Evolutionary conservation across 352 stramenopile genomes (phyloP), one percentile per base, ranked within the genome.

Genomic region (Aphanomyces invadans): DNA sequence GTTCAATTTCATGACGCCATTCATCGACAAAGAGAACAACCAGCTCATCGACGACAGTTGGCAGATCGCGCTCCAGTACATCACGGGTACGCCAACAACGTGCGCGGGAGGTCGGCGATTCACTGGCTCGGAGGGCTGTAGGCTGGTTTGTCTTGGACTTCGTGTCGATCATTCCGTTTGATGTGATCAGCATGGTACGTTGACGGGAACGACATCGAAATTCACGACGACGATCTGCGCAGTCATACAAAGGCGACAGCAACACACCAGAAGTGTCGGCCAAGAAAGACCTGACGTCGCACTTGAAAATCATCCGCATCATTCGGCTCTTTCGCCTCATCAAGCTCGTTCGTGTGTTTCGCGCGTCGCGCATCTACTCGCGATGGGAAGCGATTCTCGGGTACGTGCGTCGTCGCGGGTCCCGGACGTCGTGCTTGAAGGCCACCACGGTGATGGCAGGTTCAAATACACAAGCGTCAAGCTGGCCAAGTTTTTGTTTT

Each of bases 101-200:
- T 5, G n/a, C 17, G 4, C 52, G 4, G 33, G 7, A 44, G 19
- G 45, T 57, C 26, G 21, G 4, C 31, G 3, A 26, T 57, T 23
- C 7, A 53, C 17, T 28, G 45, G 7, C 7, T 53, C 45, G 7
- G 7, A 10, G 4, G 4, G 21, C 9, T 63, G 32, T 68, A 67
- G 65, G 65, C 12, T 68, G 54, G 65, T 71, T 71, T 46, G 3
- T 67, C n/a, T 25, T 62, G n/a, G 65, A 71, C 33, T 71, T 71
- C 46, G 44, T 71, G 2, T 71, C 65, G 28, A 71, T 65, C 46
- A 25, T 71, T 31, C 65, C 65, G 25, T 71, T 68, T 46, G 65
- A 71, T 25, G 28, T 67, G 15, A 25, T 64, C 31, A 51, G 65
- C n/a, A 65, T 70, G 60, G 57, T 71, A 25, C 33, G 52, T 26